A percentile compares a stretch with the other conserved stretches of the same genome.
Conservation (phyloP, 2,329 filamentous ascomycete genomes). For the Neopestalotiopsis rosae region DNA sequence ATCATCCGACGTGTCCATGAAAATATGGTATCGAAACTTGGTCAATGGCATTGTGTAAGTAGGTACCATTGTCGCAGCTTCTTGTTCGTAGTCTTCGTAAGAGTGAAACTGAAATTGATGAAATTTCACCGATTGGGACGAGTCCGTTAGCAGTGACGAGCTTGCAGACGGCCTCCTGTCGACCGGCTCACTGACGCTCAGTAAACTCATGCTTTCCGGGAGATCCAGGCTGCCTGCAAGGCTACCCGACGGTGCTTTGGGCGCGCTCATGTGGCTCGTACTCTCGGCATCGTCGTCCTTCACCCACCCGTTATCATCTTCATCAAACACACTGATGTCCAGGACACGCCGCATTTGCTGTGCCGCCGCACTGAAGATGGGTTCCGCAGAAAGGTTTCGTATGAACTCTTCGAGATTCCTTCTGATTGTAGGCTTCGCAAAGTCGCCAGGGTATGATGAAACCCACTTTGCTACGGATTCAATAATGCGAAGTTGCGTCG, state of each 20-base stretch:
- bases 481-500: constrained; percentile 82
- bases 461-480: constrained; percentile 90
- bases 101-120: constrained; percentile 64
- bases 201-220: constrained; percentile 51
- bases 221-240: constrained; percentile 41
- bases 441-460: constrained; percentile 87
- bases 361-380: constrained; percentile 83
- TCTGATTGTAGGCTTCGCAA: constrained; percentile 78
- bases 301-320: constrained; percentile 95
- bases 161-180: constrained; percentile 51
- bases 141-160: constrained; percentile 49
- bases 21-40: constrained; percentile 86
- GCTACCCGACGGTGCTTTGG: constrained; percentile 26
- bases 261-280: constrained; percentile 24
- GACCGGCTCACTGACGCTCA: constrained; percentile 52
- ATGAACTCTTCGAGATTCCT: constrained; percentile 79
- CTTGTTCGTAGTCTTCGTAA: constrained; percentile 80
- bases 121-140: constrained; percentile 39
- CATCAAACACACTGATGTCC: constrained; percentile 74
- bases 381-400: constrained; percentile 72
- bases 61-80: constrained; percentile 75
- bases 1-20: constrained; percentile 87
- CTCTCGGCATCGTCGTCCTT: constrained; percentile 69
- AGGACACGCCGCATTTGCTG: constrained; percentile 84
- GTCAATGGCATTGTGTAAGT: constrained; percentile 72